Evolutionary conservation across 768 basidiomycete species (phyloP), one percentile per base, ranked within the genome.

Genomic region (Leccinellum rugosiceps): DNA sequence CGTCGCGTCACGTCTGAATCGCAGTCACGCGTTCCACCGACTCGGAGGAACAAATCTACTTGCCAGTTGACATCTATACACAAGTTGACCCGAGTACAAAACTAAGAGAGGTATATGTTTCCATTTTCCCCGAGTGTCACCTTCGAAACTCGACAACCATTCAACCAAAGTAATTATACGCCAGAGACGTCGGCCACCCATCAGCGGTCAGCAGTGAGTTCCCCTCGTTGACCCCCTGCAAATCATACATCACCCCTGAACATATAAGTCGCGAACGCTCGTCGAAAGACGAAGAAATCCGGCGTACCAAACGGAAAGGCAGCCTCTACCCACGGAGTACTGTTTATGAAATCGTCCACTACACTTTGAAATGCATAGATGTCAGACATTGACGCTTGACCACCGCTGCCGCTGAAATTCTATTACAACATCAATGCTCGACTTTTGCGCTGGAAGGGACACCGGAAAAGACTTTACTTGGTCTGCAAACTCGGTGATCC

Each of bases 401-500:
- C 58, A 19, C 76, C 77, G 2, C 57, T 61, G 11, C 77, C 77
- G 61, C 71, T 71, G 68, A 85, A 90, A 74, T 86, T 78, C 83
- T 89, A 23, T 28, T 10, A 15, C 9, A 43, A 6, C 0, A 28
- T 59, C 56, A 25, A 41, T 52, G 31, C 38, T 46, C 30, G 4
- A 25, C 44, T 15, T 49, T 47, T 44, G 44, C 52, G 15, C 56
- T 31, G 13, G 13, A 10, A 31, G 3, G 14, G 35, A 21, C 19
- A 31, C 23, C 10, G 5, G 6, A 10, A 19, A 43, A n/a, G 31
- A 30, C 57, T 63, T 17, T 57, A 83, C 88, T 75, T 84, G 77
- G 75, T 85, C 87, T 53, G 89, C 90, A 57, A 82, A 86, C 64
- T 92, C 91, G 5, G 89, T 87, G 60, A 86, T 66, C 79, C 80